Base-by-base conservation (phyloP, 2,329 filamentous ascomycete species). In the Chalaropsis ovoidea region DNA sequence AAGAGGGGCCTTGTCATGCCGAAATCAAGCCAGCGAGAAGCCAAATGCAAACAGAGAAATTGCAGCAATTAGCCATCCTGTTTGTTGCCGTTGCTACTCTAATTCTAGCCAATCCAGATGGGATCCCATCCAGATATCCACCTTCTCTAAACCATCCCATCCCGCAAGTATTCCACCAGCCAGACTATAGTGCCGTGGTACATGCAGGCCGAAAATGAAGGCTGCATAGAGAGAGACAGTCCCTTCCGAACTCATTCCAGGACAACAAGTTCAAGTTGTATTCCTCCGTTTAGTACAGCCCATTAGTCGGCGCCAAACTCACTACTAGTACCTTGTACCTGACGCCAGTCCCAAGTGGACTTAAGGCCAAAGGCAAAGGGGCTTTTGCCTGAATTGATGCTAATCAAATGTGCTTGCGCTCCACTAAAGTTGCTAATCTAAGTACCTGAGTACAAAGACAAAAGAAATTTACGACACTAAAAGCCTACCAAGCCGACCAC, bases 261-360 rank as follows among this genome's bases (percentile, higher is more conserved):
- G 31, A 6, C 31, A 31, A 31, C 31, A 31, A 31, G 31, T n/a
- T n/a, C n/a, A n/a, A n/a, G n/a, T n/a, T n/a, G 31, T 35, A 35
- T 35, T 35, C 3, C 31, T 35, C 7, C 3, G 7, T 10, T 39
- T 47, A n/a, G 3, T 45, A 4, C 43, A 47, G 35, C 4, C 8
- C 43, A 43, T 43, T 47, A n/a, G 43, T 8, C 22, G 22, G 27
- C 47, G 19, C 41, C 41, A 42, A 47, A n/a, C 43, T 15, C 43
- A 47, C 43, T 47, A n/a, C n/a, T 15, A 22, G 47, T 54, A 35
- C 58, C 45, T 62, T 43, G 64, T 56, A 62, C 64, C 64, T 65
- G 47, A 62, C 45, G 35, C 64, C 35, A 65, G 17, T 35, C 11
- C 31, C 43, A 13, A 52, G 17, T 22, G n/a, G 17, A 60, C 39